phyloP scores from a whole-genome alignment of 2,329 filamentous ascomycete species.

The Allantophomopsis lycopodina region DNA sequence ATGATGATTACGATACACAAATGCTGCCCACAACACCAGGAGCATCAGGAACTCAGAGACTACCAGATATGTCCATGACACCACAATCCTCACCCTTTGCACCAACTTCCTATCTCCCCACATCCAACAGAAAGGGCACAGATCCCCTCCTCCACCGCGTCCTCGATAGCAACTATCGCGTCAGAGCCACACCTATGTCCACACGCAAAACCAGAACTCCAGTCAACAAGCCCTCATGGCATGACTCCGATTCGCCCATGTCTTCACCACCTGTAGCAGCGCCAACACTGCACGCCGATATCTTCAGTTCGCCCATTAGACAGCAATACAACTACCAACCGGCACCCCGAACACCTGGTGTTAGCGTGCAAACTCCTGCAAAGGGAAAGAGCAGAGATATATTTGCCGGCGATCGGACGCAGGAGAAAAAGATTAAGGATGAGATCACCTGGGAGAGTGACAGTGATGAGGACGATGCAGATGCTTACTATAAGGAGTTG shows the following conservation, averaged over 20 bases:
- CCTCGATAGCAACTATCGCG: conserved; percentile 89
- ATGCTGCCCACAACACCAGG: conserved; percentile 18
- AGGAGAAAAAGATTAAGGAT: conserved; percentile 21
- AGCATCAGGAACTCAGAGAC: conserved; percentile 22
- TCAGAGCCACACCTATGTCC: conserved; percentile 80
- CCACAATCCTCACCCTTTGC: conserved; percentile 43
- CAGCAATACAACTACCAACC: conserved; percentile 14
- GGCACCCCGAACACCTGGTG: conserved; percentile 60
- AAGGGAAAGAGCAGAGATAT: conserved; percentile 35
- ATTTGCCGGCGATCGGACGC: conserved; percentile 20
- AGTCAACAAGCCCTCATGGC: conserved; percentile 17
- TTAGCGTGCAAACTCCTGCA: conserved; percentile 72
- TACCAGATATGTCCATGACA: conserved; percentile 51
- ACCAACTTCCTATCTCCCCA: conserved; percentile 26
- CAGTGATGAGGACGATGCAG: conserved; percentile 44
- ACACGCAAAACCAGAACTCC: conserved; percentile 22
- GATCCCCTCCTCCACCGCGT: conserved; percentile 81
- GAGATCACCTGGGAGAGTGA: conserved; percentile 64
- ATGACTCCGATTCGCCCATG: conserved; percentile 22
- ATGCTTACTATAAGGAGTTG: conserved; percentile 40
- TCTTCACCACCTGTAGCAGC: conserved; percentile 69
- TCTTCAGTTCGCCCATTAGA: conserved; percentile 66
- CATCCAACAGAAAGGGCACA: conserved; percentile 25
- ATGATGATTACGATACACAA: conserved; percentile 27
- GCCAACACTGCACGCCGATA: conserved; percentile 71